Conservation (phyloP, 2,329 filamentous ascomycete genomes). For the Verticillium dahliae region DNA sequence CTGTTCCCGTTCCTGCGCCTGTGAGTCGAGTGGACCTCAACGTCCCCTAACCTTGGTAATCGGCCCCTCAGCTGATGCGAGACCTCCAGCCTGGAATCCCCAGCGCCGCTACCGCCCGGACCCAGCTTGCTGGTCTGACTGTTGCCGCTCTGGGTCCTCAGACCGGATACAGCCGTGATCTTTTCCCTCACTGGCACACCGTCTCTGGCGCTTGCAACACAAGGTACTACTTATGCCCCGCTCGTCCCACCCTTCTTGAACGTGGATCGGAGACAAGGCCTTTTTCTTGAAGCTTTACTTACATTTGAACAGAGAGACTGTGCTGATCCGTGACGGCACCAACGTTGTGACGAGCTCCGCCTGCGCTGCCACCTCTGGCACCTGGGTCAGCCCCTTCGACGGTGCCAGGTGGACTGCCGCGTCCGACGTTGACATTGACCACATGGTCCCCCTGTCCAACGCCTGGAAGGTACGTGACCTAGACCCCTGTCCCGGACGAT, state of each 20-base stretch:
- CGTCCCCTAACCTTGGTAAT: not conserved
- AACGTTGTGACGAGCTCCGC: slow-evolving; percentile 50
- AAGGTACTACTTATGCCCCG: not conserved
- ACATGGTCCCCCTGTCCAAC: slow-evolving; percentile 74
- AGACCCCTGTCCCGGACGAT: slow-evolving; percentile 32
- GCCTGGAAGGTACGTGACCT: slow-evolving; percentile 49
- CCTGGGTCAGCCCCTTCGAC: slow-evolving; percentile 69
- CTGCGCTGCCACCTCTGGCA: slow-evolving; percentile 59
- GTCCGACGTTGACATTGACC: slow-evolving; percentile 73
- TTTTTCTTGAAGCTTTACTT: not conserved
- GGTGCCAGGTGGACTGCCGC: slow-evolving; percentile 63
- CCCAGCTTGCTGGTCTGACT: slow-evolving; percentile 50
- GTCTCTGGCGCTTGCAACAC: slow-evolving; percentile 64
- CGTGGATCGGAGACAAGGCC: no score
- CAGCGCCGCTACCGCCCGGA: slow-evolving; percentile 45
- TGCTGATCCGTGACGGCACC: slow-evolving; percentile 67
- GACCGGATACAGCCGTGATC: slow-evolving; percentile 54
- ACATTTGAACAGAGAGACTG: slow-evolving; percentile 45
- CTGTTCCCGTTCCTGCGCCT: slow-evolving; percentile 8
- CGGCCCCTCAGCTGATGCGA: not conserved
- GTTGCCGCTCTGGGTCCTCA: slow-evolving; percentile 49
- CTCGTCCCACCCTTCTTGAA: not conserved
- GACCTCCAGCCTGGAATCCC: slow-evolving; percentile 53
- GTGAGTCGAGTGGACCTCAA: not conserved
- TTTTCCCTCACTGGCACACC: slow-evolving; percentile 68